Evolutionary conservation across 441 rosid genomes (phyloP).

Genomic region (Lepidium campestre): DNA sequence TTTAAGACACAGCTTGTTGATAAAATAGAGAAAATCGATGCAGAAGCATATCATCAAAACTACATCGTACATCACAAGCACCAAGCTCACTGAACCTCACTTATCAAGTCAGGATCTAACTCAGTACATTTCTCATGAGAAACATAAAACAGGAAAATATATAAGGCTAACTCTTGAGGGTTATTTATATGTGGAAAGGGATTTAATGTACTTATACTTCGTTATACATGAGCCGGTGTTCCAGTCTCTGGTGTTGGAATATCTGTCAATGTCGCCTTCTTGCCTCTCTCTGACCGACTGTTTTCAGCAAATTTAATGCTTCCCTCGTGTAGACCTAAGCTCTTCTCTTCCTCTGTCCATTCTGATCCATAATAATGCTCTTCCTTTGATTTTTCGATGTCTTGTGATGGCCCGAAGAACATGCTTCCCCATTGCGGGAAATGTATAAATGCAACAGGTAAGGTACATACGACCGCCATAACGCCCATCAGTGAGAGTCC

Average conservation of each 20-base stretch:
- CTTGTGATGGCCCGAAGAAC: constrained; percentile 41
- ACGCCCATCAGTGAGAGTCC: constrained; percentile 52
- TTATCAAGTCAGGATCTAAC: constrained; percentile 23
- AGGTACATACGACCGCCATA: constrained; percentile 56
- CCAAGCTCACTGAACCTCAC: constrained; percentile 25
- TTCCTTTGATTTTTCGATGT: constrained; percentile 38
- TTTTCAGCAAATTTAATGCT: constrained; percentile 63
- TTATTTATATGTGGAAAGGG: constrained; percentile 16
- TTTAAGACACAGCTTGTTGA: not conserved
- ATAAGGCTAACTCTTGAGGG: constrained; percentile 3
- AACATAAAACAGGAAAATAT: constrained; percentile 1
- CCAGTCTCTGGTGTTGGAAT: constrained; percentile 27
- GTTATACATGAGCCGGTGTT: constrained; percentile 32
- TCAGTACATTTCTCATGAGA: constrained; percentile 14
- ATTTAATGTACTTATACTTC: not conserved
- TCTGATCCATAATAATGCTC: constrained; percentile 55
- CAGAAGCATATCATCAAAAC: constrained; percentile 6
- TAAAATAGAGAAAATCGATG: constrained; percentile 4
- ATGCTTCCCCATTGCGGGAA: constrained; percentile 75
- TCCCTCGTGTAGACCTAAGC: constrained; percentile 46
- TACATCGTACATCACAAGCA: constrained; percentile 16
- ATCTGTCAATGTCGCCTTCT: constrained; percentile 18
- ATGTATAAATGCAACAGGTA: constrained; percentile 48
- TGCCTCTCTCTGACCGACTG: constrained; percentile 29
- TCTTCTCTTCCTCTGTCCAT: constrained; percentile 58